Evolutionary conservation across 176 grass and related monocot species (phyloP).

Genomic region (Triticum dicoccoides): DNA sequence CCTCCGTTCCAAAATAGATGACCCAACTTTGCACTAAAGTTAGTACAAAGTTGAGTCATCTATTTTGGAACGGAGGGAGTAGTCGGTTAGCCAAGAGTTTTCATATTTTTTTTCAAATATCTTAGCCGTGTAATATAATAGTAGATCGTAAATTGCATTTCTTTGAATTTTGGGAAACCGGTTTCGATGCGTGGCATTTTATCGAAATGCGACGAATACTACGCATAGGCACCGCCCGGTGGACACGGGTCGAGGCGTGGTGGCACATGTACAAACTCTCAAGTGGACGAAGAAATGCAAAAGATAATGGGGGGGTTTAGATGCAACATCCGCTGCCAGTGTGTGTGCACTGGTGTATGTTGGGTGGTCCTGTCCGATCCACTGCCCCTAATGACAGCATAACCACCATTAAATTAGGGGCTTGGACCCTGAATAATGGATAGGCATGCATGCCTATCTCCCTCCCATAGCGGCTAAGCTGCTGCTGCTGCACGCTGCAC

Average conservation of each 20-base stretch:
- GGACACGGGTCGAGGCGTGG: not conserved
- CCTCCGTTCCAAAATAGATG: too few relatives aligned
- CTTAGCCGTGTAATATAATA: not conserved
- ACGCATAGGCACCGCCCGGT: too few relatives aligned
- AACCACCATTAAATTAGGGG: slow-evolving; percentile 39
- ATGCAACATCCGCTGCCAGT: slow-evolving; percentile 32
- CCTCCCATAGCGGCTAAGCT: not conserved
- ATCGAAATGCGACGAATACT: not conserved
- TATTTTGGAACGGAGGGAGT: too few relatives aligned
- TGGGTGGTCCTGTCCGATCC: slow-evolving; percentile 14
- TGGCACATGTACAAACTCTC: not conserved
- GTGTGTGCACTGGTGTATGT: slow-evolving; percentile 32
- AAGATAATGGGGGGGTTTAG: not conserved
- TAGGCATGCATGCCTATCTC: not conserved
- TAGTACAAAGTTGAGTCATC: too few relatives aligned
- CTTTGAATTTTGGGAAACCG: not conserved
- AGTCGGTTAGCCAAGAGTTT: not conserved
- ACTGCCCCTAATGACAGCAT: slow-evolving; percentile 42
- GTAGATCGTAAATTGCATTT: not conserved
- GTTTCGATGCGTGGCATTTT: not conserved
- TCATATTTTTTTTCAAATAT: not conserved
- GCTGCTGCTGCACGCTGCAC: not conserved
- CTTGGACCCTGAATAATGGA: slow-evolving; percentile 18
- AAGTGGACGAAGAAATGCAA: slow-evolving; percentile 32
- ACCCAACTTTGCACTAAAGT: too few relatives aligned